Conservation (phyloP, 2,329 filamentous ascomycete genomes). For the Fusarium zealandicum region DNA sequence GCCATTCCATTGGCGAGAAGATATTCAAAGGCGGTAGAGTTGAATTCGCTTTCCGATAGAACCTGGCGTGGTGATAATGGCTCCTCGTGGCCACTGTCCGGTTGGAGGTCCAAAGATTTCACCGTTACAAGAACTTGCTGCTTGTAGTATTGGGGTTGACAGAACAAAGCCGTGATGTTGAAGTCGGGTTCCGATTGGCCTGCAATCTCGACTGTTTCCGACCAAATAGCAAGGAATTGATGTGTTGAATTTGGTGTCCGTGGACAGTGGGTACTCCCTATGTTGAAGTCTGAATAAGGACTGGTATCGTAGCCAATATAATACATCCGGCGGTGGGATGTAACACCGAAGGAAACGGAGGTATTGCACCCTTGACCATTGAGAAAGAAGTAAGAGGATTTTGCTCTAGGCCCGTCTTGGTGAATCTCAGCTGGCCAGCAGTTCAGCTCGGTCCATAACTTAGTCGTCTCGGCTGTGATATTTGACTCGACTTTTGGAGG, state of each 20-base stretch:
- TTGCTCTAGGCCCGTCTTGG: not conserved
- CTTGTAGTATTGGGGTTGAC: conserved; percentile 54
- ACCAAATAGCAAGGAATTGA: conserved; percentile 48
- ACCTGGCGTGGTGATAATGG: conserved; percentile 3
- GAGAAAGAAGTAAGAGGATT: conserved; percentile 39
- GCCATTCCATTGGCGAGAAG: conserved; percentile 42
- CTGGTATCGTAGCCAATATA: conserved; percentile 55
- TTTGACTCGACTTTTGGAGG: conserved; percentile 25
- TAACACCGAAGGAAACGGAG: conserved; percentile 15
- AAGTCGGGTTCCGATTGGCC: not conserved
- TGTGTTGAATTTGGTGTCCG: conserved; percentile 39
- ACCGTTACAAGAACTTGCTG: conserved; percentile 54
- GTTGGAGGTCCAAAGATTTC: not conserved
- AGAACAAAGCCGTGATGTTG: conserved; percentile 51
- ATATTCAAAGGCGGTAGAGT: conserved; percentile 46
- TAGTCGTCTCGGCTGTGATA: conserved; percentile 42
- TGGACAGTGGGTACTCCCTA: conserved; percentile 47
- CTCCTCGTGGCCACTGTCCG: conserved; percentile 11
- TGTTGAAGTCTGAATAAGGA: conserved; percentile 42
- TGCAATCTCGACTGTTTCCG: not conserved
- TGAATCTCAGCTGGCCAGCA: conserved; percentile 47
- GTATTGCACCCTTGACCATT: conserved; percentile 50
- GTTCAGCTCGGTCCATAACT: conserved; percentile 47
- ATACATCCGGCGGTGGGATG: conserved; percentile 41
- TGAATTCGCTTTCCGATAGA: conserved; percentile 43